Evolutionary conservation across 2,329 filamentous ascomycete genomes (phyloP).

Genomic region (Aspergillus transmontanensis): DNA sequence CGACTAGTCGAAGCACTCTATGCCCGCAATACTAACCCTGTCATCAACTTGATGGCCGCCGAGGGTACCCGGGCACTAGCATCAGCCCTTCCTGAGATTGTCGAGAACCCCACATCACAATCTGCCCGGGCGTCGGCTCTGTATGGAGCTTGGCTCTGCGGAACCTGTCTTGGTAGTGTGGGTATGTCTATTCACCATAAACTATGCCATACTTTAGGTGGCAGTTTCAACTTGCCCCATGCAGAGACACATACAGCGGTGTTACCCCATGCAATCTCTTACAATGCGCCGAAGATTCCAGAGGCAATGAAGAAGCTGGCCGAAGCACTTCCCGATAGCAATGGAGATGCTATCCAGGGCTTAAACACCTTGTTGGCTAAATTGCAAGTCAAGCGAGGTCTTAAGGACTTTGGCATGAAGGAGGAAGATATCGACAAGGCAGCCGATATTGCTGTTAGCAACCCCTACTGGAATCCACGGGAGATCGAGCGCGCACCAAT

Average conservation of each 20-base stretch:
- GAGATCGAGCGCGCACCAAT: conserved; percentile 55
- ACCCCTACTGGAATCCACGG: conserved; percentile 63
- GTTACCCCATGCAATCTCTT: conserved; percentile 64
- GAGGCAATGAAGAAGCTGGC: conserved; percentile 57
- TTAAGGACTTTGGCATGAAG: conserved; percentile 61
- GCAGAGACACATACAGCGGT: conserved; percentile 67
- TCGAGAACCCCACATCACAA: conserved; percentile 47
- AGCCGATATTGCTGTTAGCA: conserved; percentile 60
- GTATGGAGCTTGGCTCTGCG: conserved; percentile 68
- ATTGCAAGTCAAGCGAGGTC: conserved; percentile 55
- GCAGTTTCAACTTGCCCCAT: conserved; percentile 65
- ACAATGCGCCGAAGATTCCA: conserved; percentile 60
- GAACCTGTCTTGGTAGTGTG: conserved; percentile 60
- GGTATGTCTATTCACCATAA: conserved; percentile 70
- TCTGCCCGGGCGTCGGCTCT: conserved; percentile 56
- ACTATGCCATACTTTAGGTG: conserved; percentile 66
- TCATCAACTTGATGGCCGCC: conserved; percentile 60
- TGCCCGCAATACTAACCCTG: conserved; percentile 62
- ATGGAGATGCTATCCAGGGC: conserved; percentile 61
- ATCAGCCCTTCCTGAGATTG: conserved; percentile 55
- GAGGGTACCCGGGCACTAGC: conserved; percentile 61
- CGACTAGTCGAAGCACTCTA: conserved; percentile 63
- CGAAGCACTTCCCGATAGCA: conserved; percentile 56
- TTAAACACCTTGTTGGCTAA: conserved; percentile 59
- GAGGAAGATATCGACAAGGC: conserved; percentile 63